These are phyloP conservation scores for Euryodendron excelsum DNA, from an alignment of 148 eudicot genomes.

Conservation along the genomic window DNA sequence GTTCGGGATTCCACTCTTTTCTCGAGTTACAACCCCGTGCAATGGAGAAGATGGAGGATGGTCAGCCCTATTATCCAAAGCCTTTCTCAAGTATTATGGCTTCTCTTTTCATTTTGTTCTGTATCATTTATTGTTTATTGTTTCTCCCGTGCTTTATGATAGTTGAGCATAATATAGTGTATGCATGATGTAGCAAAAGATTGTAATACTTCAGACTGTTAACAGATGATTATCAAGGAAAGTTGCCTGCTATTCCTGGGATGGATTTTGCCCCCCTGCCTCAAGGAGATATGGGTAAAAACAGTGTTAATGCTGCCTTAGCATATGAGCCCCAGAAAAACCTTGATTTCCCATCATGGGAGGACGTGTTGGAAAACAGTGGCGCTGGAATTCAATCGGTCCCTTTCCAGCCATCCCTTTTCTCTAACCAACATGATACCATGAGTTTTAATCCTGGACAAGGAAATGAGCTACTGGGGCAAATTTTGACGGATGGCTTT, in stretches of 20 bases:
- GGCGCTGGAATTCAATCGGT: constrained; percentile 32
- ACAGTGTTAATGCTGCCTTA: constrained; percentile 21
- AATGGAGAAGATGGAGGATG: constrained; percentile 30
- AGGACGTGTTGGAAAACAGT: constrained; percentile 34
- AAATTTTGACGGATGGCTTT: constrained; percentile 27
- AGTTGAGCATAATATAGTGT: background rate
- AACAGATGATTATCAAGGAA: constrained; percentile 48
- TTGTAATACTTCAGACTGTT: constrained; percentile 4
- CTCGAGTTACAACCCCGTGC: constrained; percentile 31
- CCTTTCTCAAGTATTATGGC: constrained; percentile 39
- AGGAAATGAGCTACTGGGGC: constrained; percentile 38
- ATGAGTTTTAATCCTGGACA: constrained; percentile 27
- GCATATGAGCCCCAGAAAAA: constrained; percentile 32
- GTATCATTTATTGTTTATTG: background rate
- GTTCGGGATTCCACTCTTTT: constrained; percentile 36
- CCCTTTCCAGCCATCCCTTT: constrained; percentile 32
- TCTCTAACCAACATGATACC: constrained; percentile 25
- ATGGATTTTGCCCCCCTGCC: constrained; percentile 27
- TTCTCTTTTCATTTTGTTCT: constrained; percentile 2
- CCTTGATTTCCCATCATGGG: constrained; percentile 41
- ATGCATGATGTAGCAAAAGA: background rate
- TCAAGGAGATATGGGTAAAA: constrained; percentile 25
- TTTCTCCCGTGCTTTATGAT: background rate
- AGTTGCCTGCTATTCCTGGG: constrained; percentile 32
- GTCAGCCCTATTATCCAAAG: constrained; percentile 39